A percentile compares a stretch with the other conserved stretches of the same genome.
phyloP scores from a whole-genome alignment of 1,284 basidiomycete species.

The Ganoderma lucidum region DNA sequence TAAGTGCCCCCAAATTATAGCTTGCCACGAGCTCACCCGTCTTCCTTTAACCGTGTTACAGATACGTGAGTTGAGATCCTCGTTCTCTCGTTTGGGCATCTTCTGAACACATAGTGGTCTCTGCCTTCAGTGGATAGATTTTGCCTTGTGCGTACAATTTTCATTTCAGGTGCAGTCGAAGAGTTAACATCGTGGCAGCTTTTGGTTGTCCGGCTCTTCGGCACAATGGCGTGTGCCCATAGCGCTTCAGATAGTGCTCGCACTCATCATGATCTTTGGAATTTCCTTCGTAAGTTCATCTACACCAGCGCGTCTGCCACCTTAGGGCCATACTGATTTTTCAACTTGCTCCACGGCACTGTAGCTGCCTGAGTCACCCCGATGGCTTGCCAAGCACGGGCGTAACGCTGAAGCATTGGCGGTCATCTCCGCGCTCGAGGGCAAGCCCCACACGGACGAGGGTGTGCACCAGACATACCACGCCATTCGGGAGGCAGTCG shows the following conservation, averaged over 20 bases:
- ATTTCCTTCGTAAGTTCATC: conserved; percentile 58
- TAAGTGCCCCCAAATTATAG: conserved; percentile 47
- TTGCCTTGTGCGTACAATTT: conserved; percentile 54
- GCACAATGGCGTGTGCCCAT: conserved; percentile 79
- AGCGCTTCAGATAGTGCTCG: conserved; percentile 71
- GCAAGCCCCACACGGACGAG: conserved; percentile 58
- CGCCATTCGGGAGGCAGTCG: conserved; percentile 62
- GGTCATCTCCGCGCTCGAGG: conserved; percentile 70
- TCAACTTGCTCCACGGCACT: not conserved
- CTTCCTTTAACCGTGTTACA: conserved; percentile 37
- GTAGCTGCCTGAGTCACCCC: conserved; percentile 74
- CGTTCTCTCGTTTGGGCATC: not conserved
- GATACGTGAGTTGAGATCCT: conserved; percentile 40
- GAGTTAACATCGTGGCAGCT: conserved; percentile 43
- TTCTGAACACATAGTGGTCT: not conserved
- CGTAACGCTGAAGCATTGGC: conserved; percentile 67
- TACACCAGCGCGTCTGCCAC: not conserved
- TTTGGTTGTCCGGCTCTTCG: conserved; percentile 58
- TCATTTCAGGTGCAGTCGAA: not conserved
- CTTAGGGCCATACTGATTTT: not conserved
- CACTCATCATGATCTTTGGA: conserved; percentile 63
- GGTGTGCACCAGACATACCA: conserved; percentile 62
- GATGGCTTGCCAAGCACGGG: conserved; percentile 74
- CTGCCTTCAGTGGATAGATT: conserved; percentile 62
- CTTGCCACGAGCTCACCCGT: conserved; percentile 38